A percentile compares a stretch with the other conserved stretches of the same genome.
These are phyloP conservation scores for Hortiboletus campestris DNA, from an alignment of 768 basidiomycete genomes.

Conservation along the genomic window DNA sequence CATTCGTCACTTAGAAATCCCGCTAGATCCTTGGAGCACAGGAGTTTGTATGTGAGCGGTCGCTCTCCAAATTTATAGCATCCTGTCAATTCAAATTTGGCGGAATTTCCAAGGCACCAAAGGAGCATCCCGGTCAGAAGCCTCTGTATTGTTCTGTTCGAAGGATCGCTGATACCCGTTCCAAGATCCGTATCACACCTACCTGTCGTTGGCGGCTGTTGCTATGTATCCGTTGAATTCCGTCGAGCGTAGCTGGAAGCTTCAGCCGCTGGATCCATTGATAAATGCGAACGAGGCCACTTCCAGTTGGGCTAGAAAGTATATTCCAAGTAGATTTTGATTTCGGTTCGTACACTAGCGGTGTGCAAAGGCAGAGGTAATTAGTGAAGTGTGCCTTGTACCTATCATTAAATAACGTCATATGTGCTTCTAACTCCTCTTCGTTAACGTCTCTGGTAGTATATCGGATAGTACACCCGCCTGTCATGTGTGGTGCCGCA, in stretches of 20 bases:
- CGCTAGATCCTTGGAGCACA: constrained; percentile 65
- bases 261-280: constrained; percentile 62
- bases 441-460: constrained; percentile 38
- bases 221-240: constrained; percentile 53
- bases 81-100: constrained; percentile 86
- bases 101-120: constrained; percentile 83
- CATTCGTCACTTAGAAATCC: not conserved
- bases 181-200: constrained; percentile 93
- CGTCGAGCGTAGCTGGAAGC: constrained; percentile 46
- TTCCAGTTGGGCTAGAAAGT: constrained; percentile 59
- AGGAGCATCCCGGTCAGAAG: constrained; percentile 69
- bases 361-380: not conserved
- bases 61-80: constrained; percentile 63
- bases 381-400: not conserved
- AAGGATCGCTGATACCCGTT: constrained; percentile 10
- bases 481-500: constrained; percentile 31
- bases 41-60: constrained; percentile 53
- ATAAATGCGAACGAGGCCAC: constrained; percentile 71
- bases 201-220: constrained; percentile 81
- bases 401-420: not conserved
- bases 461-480: constrained; percentile 54
- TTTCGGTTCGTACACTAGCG: not conserved
- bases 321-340: constrained; percentile 43
- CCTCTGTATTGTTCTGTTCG: not conserved
- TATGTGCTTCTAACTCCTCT: not conserved